Percentiles rank a stretch among this genome's conserved stretches.
phyloP scores from a whole-genome alignment of 2,329 filamentous ascomycete species.

The Trichoderma afroharzianum region DNA sequence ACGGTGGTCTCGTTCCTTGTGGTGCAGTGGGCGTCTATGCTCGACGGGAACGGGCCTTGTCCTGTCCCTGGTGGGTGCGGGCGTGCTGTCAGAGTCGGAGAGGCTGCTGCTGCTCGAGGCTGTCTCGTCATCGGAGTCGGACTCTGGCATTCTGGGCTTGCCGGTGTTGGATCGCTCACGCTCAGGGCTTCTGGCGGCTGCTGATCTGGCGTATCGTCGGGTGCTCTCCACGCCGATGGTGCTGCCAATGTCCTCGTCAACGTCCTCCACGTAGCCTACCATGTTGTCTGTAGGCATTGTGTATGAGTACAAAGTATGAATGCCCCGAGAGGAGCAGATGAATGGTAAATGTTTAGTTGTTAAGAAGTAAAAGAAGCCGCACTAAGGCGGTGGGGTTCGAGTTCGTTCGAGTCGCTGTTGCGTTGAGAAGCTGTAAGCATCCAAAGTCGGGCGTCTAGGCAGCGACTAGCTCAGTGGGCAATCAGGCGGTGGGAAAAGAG shows the following conservation, averaged over 20 bases:
- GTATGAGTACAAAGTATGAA: background rate
- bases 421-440: slow-evolving; percentile 14
- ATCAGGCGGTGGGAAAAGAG: slow-evolving; percentile 3
- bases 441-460: slow-evolving; percentile 6
- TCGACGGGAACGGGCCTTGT: slow-evolving; percentile 28
- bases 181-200: slow-evolving; percentile 43
- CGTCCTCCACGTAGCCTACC: slow-evolving; percentile 49
- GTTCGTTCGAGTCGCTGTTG: slow-evolving; percentile 10
- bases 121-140: slow-evolving; percentile 39
- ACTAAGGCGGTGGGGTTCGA: slow-evolving; percentile 26
- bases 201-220: slow-evolving; percentile 46
- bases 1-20: slow-evolving; percentile 28
- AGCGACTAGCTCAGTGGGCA: background rate
- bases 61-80: slow-evolving; percentile 32
- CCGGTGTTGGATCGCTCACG: slow-evolving; percentile 51
- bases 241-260: slow-evolving; percentile 48
- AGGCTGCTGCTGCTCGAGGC: slow-evolving; percentile 26
- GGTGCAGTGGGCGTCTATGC: slow-evolving; percentile 22
- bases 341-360: background rate
- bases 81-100: slow-evolving; percentile 44
- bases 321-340: slow-evolving; percentile 17
- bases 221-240: slow-evolving; percentile 38
- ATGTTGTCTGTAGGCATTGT: slow-evolving; percentile 40
- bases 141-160: slow-evolving; percentile 38
- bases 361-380: slow-evolving; percentile 26